phyloP scores from a whole-genome alignment of 257 asterid genomes.

The Primulina eburnea region DNA sequence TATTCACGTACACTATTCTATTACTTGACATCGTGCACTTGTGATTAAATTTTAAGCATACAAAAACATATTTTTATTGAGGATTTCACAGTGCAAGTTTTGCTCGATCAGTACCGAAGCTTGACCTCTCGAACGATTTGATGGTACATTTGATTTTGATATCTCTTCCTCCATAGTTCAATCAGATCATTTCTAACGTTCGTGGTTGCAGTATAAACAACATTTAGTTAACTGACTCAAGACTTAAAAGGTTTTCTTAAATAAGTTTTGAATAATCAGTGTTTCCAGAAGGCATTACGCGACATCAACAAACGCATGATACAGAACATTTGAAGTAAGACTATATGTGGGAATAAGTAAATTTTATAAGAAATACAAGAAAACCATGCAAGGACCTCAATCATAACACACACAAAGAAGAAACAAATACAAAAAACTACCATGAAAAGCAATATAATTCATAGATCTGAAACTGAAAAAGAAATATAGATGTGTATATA shows the following conservation, averaged over 20 bases:
- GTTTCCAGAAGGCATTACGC: not conserved
- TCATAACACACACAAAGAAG: not conserved
- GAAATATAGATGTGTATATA: constrained; percentile 20
- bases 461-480: not conserved
- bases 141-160: no score
- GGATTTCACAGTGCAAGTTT: no score
- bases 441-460: not conserved
- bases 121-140: no score
- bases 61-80: no score
- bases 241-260: not conserved
- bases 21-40: no score
- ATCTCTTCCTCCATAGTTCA: no score
- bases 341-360: no score
- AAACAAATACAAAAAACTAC: not conserved
- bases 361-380: not conserved
- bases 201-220: no score
- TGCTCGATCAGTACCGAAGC: no score
- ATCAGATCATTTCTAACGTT: no score
- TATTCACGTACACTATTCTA: no score
- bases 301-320: not conserved
- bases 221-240: not conserved
- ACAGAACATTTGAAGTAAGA: not conserved
- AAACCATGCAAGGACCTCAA: not conserved
- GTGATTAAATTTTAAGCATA: no score
- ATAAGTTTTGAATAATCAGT: not conserved